A percentile compares a stretch with the other conserved stretches of the same genome.
phyloP scores from a whole-genome alignment of 2,329 filamentous ascomycete species.

The Albophoma yamanashiensis region DNA sequence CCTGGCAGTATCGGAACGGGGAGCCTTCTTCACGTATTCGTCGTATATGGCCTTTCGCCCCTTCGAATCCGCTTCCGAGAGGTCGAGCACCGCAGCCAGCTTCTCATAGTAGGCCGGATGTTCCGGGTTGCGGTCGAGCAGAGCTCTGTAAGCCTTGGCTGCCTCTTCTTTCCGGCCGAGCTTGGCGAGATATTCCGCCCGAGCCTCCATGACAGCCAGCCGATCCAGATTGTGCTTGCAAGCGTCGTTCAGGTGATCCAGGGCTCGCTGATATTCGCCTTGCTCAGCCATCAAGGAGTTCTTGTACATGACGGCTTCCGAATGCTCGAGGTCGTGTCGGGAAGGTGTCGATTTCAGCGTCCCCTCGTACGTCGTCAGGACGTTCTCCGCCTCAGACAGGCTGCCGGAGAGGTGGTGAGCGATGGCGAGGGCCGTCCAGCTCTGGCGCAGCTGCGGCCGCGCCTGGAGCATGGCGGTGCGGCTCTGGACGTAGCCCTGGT shows the following conservation, averaged over 20 bases:
- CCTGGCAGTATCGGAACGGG: conserved; percentile 74
- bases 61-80: conserved; percentile 46
- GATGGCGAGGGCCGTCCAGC: conserved; percentile 95
- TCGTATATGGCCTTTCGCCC: conserved; percentile 61
- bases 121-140: conserved; percentile 82
- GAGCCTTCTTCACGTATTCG: conserved; percentile 70
- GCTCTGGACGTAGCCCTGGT: conserved; percentile 84
- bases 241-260: conserved; percentile 74
- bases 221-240: conserved; percentile 74
- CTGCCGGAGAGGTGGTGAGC: conserved; percentile 88
- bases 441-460: conserved; percentile 71
- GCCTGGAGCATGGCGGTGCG: conserved; percentile 79
- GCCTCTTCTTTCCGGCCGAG: conserved; percentile 73
- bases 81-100: conserved; percentile 57
- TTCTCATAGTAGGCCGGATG: conserved; percentile 77
- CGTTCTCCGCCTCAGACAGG: conserved; percentile 75
- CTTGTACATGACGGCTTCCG: conserved; percentile 90
- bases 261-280: conserved; percentile 69
- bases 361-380: conserved; percentile 85
- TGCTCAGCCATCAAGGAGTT: conserved; percentile 88
- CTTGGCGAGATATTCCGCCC: conserved; percentile 73
- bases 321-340: conserved; percentile 78
- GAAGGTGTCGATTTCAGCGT: conserved; percentile 75
- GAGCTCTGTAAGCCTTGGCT: conserved; percentile 64
- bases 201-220: conserved; percentile 73